A percentile compares a stretch with the other conserved stretches of the same genome.
These are phyloP conservation scores for Bertia moriformis DNA, from an alignment of 2,329 filamentous ascomycete species.

Conservation along the genomic window DNA sequence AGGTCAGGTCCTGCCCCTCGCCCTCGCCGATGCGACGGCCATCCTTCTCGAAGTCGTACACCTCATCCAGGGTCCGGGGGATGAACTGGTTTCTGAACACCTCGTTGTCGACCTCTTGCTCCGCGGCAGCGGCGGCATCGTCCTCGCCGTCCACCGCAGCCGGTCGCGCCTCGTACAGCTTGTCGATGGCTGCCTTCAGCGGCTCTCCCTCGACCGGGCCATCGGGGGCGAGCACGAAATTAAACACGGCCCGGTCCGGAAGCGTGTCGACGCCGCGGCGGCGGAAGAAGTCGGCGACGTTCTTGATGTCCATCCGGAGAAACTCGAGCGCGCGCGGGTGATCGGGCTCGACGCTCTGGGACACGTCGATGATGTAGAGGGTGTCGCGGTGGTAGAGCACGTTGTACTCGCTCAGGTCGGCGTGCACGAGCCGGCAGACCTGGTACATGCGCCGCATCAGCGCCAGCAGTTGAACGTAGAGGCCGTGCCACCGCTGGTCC, in stretches of 20 bases:
- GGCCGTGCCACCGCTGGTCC: constrained; percentile 56
- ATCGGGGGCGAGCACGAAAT: constrained; percentile 58
- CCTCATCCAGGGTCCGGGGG: constrained; percentile 85
- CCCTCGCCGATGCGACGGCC: constrained; percentile 63
- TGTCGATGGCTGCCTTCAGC: constrained; percentile 48
- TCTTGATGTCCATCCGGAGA: constrained; percentile 95
- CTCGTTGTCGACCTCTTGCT: constrained; percentile 67
- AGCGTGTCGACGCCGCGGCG: constrained; percentile 72
- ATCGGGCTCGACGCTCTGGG: constrained; percentile 91
- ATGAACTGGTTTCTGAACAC: constrained; percentile 96
- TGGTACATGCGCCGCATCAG: constrained; percentile 93
- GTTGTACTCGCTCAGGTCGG: constrained; percentile 97
- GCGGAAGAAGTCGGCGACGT: constrained; percentile 82
- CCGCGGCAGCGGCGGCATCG: constrained; percentile 25
- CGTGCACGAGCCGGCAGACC: constrained; percentile 80
- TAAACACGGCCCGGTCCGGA: constrained; percentile 65
- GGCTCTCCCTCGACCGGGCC: constrained; percentile 45
- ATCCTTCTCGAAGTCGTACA: constrained; percentile 90
- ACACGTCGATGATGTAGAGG: constrained; percentile 93
- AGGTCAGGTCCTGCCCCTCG: constrained; percentile 64
- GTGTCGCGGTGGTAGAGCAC: constrained; percentile 72
- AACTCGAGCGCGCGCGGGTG: constrained; percentile 88
- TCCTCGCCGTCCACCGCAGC: constrained; percentile 32
- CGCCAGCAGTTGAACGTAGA: constrained; percentile 73
- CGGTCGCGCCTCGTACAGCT: constrained; percentile 45